Conservation (phyloP, 208 protist genomes). For the Crithidia acanthocephali region DNA sequence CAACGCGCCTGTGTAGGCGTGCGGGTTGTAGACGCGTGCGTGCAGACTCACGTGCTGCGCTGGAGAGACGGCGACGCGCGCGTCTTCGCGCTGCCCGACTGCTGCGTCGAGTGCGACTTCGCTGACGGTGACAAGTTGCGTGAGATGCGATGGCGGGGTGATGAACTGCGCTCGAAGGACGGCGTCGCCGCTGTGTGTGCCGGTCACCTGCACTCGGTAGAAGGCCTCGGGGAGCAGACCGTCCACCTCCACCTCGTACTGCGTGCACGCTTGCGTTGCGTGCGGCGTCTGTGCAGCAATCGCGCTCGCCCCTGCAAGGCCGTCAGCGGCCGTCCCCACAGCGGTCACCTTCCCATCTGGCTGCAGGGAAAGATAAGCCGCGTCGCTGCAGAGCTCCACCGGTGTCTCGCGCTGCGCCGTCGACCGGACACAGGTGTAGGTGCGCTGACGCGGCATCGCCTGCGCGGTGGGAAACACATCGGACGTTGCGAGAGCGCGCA, state of each 20-base stretch:
- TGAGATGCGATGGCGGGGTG: constrained; percentile 14
- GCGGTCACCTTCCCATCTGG: constrained; percentile 3
- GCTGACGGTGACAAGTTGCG: constrained; percentile 11
- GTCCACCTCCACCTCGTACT: constrained; percentile 12
- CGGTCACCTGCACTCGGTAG: constrained; percentile 25
- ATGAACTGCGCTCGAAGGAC: constrained; percentile 15
- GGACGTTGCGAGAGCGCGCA: not conserved
- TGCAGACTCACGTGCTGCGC: not conserved
- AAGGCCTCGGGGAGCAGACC: constrained; percentile 20
- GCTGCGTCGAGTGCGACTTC: not conserved
- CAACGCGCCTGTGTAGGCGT: constrained; percentile 14
- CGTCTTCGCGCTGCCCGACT: not conserved
- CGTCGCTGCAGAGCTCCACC: not conserved
- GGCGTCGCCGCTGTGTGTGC: constrained; percentile 1
- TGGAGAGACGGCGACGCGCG: not conserved
- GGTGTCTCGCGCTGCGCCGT: not conserved
- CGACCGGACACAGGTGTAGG: constrained; percentile 4
- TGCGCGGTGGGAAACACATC: not conserved
- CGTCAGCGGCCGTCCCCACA: not conserved
- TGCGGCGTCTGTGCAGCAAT: not conserved
- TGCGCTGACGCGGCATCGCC: constrained; percentile 17
- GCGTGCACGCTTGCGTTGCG: not conserved
- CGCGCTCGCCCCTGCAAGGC: not conserved
- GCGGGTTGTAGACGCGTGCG: constrained; percentile 17
- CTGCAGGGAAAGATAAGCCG: not conserved